Percentiles rank a stretch among this genome's conserved stretches.
phyloP scores from a whole-genome alignment of 2,329 filamentous ascomycete species.

The Penicillium janthinellum region DNA sequence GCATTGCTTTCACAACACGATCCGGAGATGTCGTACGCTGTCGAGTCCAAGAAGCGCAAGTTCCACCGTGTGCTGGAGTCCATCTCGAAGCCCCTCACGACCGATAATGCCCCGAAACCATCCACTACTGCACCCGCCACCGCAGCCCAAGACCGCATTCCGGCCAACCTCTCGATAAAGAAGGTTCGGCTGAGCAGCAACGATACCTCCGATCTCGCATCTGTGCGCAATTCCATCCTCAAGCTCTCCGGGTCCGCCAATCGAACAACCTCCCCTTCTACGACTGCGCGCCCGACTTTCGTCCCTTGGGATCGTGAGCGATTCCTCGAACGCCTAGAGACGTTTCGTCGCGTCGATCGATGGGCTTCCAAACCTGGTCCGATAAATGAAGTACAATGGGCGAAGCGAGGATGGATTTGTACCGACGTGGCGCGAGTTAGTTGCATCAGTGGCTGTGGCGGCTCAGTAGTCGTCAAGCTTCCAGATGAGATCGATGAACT shows the following conservation, averaged over 20 bases:
- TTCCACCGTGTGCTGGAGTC: slow-evolving; percentile 51
- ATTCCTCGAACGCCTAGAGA: slow-evolving; percentile 78
- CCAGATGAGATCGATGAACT: slow-evolving; percentile 63
- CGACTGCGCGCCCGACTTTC: slow-evolving; percentile 64
- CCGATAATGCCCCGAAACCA: slow-evolving; percentile 26
- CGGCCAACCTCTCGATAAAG: slow-evolving; percentile 36
- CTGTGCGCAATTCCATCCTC: slow-evolving; percentile 30
- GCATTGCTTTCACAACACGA: slow-evolving; percentile 4
- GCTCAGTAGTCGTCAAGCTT: slow-evolving; percentile 80
- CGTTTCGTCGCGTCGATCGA: slow-evolving; percentile 85
- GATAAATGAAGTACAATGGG: slow-evolving; percentile 91
- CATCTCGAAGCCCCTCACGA: slow-evolving; percentile 38
- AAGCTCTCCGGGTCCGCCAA: slow-evolving; percentile 31
- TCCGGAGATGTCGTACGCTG: slow-evolving; percentile 45
- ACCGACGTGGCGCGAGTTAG: slow-evolving; percentile 79
- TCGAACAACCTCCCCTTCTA: slow-evolving; percentile 35
- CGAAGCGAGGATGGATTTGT: slow-evolving; percentile 88
- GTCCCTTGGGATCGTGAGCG: slow-evolving; percentile 82
- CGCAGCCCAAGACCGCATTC: slow-evolving; percentile 28
- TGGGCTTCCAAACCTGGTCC: slow-evolving; percentile 91
- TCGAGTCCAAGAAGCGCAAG: slow-evolving; percentile 51
- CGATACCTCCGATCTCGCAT: slow-evolving; percentile 22
- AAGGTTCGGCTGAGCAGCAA: slow-evolving; percentile 35
- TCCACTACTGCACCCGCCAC: slow-evolving; percentile 21
- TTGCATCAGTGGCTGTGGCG: slow-evolving; percentile 78